Evolutionary conservation across 2,329 filamentous ascomycete genomes (phyloP), one percentile per base, ranked within the genome.

Genomic region (Rhexocercosporidium sp.): DNA sequence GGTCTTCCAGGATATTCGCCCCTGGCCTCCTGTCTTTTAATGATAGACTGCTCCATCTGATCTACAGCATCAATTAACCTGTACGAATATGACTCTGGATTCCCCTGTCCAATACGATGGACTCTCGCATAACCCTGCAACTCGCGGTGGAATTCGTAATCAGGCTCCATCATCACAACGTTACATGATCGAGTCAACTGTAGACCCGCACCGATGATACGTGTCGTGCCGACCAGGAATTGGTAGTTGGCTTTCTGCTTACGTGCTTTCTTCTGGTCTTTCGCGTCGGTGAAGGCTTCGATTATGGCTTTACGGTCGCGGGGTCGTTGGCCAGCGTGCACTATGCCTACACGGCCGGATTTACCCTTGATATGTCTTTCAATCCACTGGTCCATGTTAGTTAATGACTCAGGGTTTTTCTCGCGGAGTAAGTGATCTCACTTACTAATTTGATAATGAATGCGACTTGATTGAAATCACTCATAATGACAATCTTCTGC

Each of bases 401-500:
- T n/a, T 14, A 9, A 16, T 8, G 9, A 14, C 12, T n/a, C n/a
- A 34, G n/a, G n/a, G n/a, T n/a, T n/a, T n/a, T n/a, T n/a, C n/a
- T n/a, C n/a, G n/a, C n/a, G n/a, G n/a, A n/a, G n/a, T n/a, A n/a
- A n/a, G n/a, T n/a, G n/a, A n/a, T 16, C 20, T 27, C 5, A 61
- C 64, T 22, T 59, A 71, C 66, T 29, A 69, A 16, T 51, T 71
- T 69, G n/a, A 73, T n/a, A 25, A 73, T 62, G 18, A 73, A 64
- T 5, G 63, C 65, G 12, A 70, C 67, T 8, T 56, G 62, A 59
- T 66, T 67, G 54, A 70, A 71, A 7, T 64, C 59, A 29, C 62
- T 69, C 22, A 71, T 51, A 27, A 73, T 70, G 5, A 73, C 49
- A 9, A 73, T 25, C 60, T 73, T 73, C 31, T 66, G 59, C 39